A percentile compares a stretch with the other conserved stretches of the same genome.
Conservation (phyloP, 1,139 yeast genomes). For the Entelexis paramagnoliae region DNA sequence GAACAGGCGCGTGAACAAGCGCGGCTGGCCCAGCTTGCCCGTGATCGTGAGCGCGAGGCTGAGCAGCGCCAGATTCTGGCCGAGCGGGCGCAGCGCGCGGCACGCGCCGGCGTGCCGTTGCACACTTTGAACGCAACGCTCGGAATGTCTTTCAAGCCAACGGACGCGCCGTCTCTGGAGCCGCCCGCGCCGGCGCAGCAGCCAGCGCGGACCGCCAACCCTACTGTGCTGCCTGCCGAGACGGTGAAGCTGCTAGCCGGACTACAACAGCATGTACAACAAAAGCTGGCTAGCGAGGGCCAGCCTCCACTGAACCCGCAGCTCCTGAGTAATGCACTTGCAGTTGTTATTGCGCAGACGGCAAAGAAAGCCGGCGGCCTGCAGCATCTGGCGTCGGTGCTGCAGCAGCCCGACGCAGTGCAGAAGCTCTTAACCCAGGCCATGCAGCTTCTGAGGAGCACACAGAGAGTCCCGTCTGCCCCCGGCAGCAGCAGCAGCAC, state of each 20-base stretch:
- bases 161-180: neutral
- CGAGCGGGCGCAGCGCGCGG: constrained; percentile 28
- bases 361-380: constrained; percentile 76
- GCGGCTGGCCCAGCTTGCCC: constrained; percentile 85
- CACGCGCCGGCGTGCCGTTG: constrained; percentile 27
- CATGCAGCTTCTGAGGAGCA: constrained; percentile 23
- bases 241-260: constrained; percentile 31
- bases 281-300: constrained; percentile 30
- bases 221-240: constrained; percentile 28
- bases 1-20: constrained; percentile 21
- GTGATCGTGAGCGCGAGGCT: constrained; percentile 69
- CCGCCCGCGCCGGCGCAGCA: neutral
- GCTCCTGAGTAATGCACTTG: constrained; percentile 80
- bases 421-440: constrained; percentile 58
- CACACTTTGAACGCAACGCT: constrained; percentile 18
- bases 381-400: constrained; percentile 49
- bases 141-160: constrained; percentile 7
- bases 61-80: constrained; percentile 63
- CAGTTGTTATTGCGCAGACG: constrained; percentile 85
- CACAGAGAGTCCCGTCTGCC: constrained; percentile 19
- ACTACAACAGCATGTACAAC: constrained; percentile 32
- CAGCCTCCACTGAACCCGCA: constrained; percentile 35
- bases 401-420: constrained; percentile 75
- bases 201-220: constrained; percentile 4
- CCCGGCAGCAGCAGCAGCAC: constrained; percentile 3